Percentiles rank a stretch among this genome's conserved stretches.
Evolutionary conservation across 2,329 filamentous ascomycete species (phyloP).

Genomic region (Leptographium wingfieldii): DNA sequence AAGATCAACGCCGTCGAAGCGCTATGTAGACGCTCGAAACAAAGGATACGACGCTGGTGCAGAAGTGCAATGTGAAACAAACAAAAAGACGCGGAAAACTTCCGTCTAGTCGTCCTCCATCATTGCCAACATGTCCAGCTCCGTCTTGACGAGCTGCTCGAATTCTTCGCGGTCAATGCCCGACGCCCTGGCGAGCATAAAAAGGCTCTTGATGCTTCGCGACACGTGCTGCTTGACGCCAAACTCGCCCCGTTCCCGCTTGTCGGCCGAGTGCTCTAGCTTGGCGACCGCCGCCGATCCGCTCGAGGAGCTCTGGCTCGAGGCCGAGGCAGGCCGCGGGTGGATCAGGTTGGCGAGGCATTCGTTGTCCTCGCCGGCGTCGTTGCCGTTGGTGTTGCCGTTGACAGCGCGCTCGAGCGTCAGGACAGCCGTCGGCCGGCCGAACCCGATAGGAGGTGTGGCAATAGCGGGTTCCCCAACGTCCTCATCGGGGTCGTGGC

Average conservation of each 20-base stretch:
- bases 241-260: constrained; percentile 52
- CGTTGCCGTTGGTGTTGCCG: constrained; percentile 31
- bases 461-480: constrained; percentile 14
- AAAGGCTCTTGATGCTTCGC: constrained; percentile 65
- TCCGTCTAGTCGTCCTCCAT: constrained; percentile 42
- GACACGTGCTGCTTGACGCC: constrained; percentile 70
- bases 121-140: constrained; percentile 57
- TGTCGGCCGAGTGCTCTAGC: constrained; percentile 42
- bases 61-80: background rate
- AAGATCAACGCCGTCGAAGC: background rate
- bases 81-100: background rate
- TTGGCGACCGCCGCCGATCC: constrained; percentile 43
- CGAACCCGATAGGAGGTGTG: constrained; percentile 9
- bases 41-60: background rate
- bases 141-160: constrained; percentile 55
- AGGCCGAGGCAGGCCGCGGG: constrained; percentile 45
- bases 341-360: constrained; percentile 30
- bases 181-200: constrained; percentile 52
- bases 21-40: background rate
- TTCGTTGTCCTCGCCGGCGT: constrained; percentile 25
- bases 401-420: constrained; percentile 16
- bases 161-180: constrained; percentile 69
- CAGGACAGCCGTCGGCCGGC: constrained; percentile 10
- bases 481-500: constrained; percentile 64
- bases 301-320: constrained; percentile 40